Evolutionary conservation across 495 filamentous ascomycete species (phyloP), one percentile per base, ranked within the genome.

Genomic region (Corynascus novoguineensis): DNA sequence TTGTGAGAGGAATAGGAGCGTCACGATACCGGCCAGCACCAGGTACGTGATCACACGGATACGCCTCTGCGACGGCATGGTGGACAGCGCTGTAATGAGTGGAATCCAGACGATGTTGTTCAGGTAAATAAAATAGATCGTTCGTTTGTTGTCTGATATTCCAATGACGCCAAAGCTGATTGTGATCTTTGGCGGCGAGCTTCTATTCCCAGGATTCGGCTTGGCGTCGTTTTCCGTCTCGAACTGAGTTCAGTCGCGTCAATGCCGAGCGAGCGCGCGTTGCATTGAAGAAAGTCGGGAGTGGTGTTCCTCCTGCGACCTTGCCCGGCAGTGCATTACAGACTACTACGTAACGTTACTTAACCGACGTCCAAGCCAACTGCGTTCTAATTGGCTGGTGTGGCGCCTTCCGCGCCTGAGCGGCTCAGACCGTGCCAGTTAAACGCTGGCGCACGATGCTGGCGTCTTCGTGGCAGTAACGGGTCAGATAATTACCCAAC

Each of bases 11-110:
- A 88, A 88, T 42, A 88, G 73, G 21, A 82, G 73, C 54, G 80
- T 71, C 53, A 87, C 70, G 37, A 88, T 64, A 44, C 76, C 69
- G 54, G 79, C 74, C 54, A 89, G 61, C 49, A 83, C 70, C 29
- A 80, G 68, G 66, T 87, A 73, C 49, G 76, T 73, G 27, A 87
- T 67, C 35, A 83, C 68, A 52, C 82, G 83, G 40, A 88, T 57
- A 52, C 88, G 83, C 55, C 89, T 81, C 63, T 78, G 78, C 1
- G 88, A 88, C 63, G 84, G 82, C 89, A 95, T 92, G 41, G 45
- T 76, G 69, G 60, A 53, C 22, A 34, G 50, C 22, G 42, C 0
- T 12, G 14, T 11, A 2, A 17, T 41, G 6, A 5, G 29, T 31
- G 29, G 37, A 41, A 41, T 12, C 8, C 7, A 17, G 21, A 17